Conservation (phyloP, 2,329 filamentous ascomycete species). For the Aspergillus tanneri region DNA sequence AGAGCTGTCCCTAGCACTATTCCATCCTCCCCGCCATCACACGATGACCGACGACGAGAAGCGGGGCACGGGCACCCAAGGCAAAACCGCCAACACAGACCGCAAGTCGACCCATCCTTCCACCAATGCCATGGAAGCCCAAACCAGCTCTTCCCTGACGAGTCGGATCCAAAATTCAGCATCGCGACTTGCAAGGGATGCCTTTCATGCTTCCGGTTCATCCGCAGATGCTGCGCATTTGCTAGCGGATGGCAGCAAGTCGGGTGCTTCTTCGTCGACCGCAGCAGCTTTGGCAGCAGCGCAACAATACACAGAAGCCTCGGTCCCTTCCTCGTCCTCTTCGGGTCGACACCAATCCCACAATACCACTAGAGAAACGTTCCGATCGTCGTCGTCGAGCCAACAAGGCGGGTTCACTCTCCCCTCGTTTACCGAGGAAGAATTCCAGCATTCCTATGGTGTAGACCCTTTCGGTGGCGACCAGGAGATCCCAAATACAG, state of each 20-base stretch:
- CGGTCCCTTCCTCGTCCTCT: slow-evolving; percentile 8
- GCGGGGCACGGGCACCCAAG: slow-evolving; percentile 19
- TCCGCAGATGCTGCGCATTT: slow-evolving; percentile 24
- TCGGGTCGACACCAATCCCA: slow-evolving; percentile 5
- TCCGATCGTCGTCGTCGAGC: slow-evolving; percentile 20
- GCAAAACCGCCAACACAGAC: slow-evolving; percentile 10
- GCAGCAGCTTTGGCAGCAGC: slow-evolving; percentile 21
- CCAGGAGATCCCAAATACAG: too few species aligned
- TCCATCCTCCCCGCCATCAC: slow-evolving; percentile 7
- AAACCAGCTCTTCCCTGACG: slow-evolving; percentile 23
- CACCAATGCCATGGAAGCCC: slow-evolving; percentile 5
- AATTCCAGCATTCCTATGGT: slow-evolving; percentile 20
- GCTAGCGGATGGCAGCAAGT: slow-evolving; percentile 22
- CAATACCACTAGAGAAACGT: slow-evolving; percentile 18
- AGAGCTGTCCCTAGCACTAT: too few species aligned
- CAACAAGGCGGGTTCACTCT: slow-evolving; percentile 19
- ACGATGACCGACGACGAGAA: slow-evolving; percentile 23
- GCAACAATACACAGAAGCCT: slow-evolving; percentile 16
- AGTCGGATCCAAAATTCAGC: slow-evolving; percentile 37
- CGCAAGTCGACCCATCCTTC: slow-evolving; percentile 8
- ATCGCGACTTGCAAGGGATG: slow-evolving; percentile 32
- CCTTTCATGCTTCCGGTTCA: slow-evolving; percentile 27
- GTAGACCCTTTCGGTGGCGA: not conserved
- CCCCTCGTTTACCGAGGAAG: slow-evolving; percentile 21
- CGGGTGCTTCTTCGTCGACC: slow-evolving; percentile 18